phyloP scores from a whole-genome alignment of 208 protist genomes.

The Trypanosomatidae sp. region DNA sequence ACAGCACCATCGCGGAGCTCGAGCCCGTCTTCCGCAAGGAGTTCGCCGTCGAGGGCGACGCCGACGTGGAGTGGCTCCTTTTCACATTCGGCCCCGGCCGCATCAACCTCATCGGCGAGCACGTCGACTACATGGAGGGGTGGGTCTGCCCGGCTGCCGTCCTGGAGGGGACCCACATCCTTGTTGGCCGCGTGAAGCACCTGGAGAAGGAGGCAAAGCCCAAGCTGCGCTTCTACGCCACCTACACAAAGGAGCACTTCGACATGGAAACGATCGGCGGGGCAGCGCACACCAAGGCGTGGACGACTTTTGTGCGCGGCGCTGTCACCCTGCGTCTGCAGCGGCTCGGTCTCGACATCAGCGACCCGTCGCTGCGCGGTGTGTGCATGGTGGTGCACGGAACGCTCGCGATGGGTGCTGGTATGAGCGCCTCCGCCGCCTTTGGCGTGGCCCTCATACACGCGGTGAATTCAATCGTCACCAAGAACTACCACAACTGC shows the following conservation, averaged over 20 bases:
- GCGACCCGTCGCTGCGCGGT: slow-evolving; percentile 31
- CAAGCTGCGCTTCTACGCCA: slow-evolving; percentile 67
- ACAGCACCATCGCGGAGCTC: slow-evolving; percentile 40
- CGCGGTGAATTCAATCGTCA: slow-evolving; percentile 47
- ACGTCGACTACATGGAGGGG: slow-evolving; percentile 90
- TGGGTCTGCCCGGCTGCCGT: slow-evolving; percentile 75
- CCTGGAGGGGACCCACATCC: slow-evolving; percentile 61
- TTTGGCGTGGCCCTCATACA: slow-evolving; percentile 68
- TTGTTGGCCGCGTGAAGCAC: slow-evolving; percentile 66
- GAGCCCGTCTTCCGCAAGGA: slow-evolving; percentile 50
- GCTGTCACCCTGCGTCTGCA: slow-evolving; percentile 54
- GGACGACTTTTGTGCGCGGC: slow-evolving; percentile 68
- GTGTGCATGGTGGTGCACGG: slow-evolving; percentile 76
- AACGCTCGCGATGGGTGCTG: slow-evolving; percentile 84
- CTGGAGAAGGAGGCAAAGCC: slow-evolving; percentile 27
- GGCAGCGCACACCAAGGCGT: slow-evolving; percentile 44
- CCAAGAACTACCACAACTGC: slow-evolving; percentile 26
- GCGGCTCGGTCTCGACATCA: slow-evolving; percentile 47
- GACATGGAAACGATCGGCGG: slow-evolving; percentile 36
- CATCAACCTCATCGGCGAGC: slow-evolving; percentile 93
- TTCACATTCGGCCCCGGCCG: slow-evolving; percentile 84
- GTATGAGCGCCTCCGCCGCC: slow-evolving; percentile 86
- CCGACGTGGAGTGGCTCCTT: slow-evolving; percentile 72
- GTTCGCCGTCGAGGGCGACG: slow-evolving; percentile 40
- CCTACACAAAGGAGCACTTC: slow-evolving; percentile 51